Percentiles rank a stretch among this genome's conserved stretches.
Conservation (phyloP, 1,284 basidiomycete species). For the Fereydounia khargensis region DNA sequence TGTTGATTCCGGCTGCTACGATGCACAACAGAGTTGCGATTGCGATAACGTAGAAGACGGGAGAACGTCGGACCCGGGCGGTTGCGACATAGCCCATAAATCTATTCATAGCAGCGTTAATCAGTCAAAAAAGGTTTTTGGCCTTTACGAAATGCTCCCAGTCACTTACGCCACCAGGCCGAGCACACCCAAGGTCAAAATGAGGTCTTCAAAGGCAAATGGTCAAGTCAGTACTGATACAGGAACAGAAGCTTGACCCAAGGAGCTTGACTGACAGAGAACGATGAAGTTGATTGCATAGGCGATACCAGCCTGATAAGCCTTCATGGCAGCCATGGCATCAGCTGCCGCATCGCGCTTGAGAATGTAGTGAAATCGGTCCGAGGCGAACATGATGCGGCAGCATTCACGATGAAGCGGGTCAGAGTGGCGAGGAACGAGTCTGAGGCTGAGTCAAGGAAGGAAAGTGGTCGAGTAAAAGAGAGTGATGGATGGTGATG, state of each 20-base stretch:
- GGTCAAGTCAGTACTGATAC: too few species aligned
- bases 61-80: slow-evolving; percentile 6
- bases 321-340: slow-evolving; percentile 7
- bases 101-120: too few species aligned
- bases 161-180: slow-evolving; percentile 4
- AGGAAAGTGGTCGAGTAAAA: too few species aligned
- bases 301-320: slow-evolving; percentile 15
- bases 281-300: slow-evolving; percentile 25
- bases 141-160: too few species aligned
- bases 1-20: slow-evolving; percentile 4
- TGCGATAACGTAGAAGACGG: slow-evolving; percentile 7
- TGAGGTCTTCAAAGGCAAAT: slow-evolving; percentile 9
- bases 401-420: too few species aligned
- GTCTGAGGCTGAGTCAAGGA: too few species aligned
- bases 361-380: background rate
- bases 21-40: slow-evolving; percentile 2
- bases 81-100: slow-evolving; percentile 15
- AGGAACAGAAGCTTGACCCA: too few species aligned
- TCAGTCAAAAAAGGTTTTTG: too few species aligned
- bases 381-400: background rate
- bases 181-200: slow-evolving; percentile 10
- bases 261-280: too few species aligned
- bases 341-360: slow-evolving; percentile 4
- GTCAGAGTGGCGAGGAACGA: too few species aligned
- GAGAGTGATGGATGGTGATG: background rate